phyloP scores from a whole-genome alignment of 345 rosid species.

The Arabis alpina region DNA sequence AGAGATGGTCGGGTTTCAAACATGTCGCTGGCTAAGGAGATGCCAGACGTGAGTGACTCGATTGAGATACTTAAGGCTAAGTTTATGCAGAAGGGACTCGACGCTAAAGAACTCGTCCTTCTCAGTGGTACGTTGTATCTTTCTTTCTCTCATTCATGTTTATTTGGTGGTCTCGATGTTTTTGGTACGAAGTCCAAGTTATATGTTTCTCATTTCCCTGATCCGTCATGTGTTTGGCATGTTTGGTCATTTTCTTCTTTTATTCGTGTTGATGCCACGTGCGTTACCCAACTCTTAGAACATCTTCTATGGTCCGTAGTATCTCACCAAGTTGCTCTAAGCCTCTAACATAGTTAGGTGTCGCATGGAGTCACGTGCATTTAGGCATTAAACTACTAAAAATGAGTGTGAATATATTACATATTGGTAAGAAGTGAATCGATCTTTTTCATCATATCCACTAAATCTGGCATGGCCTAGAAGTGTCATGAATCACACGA shows the following conservation, averaged over 20 bases:
- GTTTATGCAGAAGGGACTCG: constrained; percentile 64
- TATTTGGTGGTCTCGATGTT: constrained; percentile 40
- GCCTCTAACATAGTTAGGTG: too few relatives aligned
- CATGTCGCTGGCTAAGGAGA: constrained; percentile 50
- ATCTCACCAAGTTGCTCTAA: too few relatives aligned
- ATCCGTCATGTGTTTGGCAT: constrained; percentile 29
- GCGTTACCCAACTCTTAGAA: neutral
- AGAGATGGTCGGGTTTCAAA: constrained; percentile 73
- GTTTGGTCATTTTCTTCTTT: constrained; percentile 23
- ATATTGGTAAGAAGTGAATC: neutral
- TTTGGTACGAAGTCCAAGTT: constrained; percentile 48
- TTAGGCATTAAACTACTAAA: too few relatives aligned
- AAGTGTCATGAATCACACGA: constrained; percentile 14
- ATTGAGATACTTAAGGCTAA: constrained; percentile 58
- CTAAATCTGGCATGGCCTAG: constrained; percentile 26
- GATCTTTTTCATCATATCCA: constrained; percentile 29
- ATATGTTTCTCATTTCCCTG: constrained; percentile 31
- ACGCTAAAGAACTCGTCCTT: constrained; percentile 74
- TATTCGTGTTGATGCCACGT: constrained; percentile 28
- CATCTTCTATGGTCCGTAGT: too few relatives aligned
- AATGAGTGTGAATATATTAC: too few relatives aligned
- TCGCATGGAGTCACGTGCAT: too few relatives aligned
- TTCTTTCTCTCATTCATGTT: constrained; percentile 48
- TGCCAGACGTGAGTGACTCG: constrained; percentile 76
- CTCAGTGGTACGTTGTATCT: constrained; percentile 54